Conservation (phyloP, 2,329 filamentous ascomycete genomes). For the Penicillium aurantiogriseum region DNA sequence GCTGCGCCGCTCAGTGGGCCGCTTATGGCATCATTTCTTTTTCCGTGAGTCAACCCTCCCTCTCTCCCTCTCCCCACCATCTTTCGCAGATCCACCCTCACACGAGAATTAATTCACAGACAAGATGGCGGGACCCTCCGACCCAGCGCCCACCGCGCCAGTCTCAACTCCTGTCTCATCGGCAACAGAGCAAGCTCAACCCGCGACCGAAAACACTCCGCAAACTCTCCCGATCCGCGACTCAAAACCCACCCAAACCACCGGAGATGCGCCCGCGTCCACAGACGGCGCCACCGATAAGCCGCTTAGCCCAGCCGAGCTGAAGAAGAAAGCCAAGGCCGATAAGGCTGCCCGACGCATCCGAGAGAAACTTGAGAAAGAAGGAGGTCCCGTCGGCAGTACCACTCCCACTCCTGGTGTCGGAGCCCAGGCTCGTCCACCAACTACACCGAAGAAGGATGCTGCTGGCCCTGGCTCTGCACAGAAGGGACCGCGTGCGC, state of each 20-base stretch:
- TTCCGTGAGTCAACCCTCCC: slow-evolving; percentile 33
- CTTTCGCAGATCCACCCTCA: slow-evolving; percentile 24
- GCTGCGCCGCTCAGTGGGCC: slow-evolving; percentile 26
- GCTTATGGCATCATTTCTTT: slow-evolving; percentile 37
- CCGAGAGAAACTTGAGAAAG: slow-evolving; percentile 60
- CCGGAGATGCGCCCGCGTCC: slow-evolving; percentile 24
- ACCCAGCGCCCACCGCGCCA: slow-evolving; percentile 20
- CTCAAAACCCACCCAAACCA: slow-evolving; percentile 24
- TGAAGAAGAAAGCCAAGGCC: slow-evolving; percentile 86
- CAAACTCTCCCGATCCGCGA: slow-evolving; percentile 27
- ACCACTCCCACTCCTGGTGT: slow-evolving; percentile 37
- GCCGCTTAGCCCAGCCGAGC: slow-evolving; percentile 58
- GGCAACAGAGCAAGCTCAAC: slow-evolving; percentile 17
- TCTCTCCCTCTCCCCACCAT: slow-evolving; percentile 29
- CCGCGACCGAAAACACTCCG: slow-evolving; percentile 17
- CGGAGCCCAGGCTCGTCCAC: slow-evolving; percentile 25
- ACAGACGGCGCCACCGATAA: slow-evolving; percentile 28
- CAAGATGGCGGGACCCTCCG: slow-evolving; percentile 30
- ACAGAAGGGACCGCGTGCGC: slow-evolving; percentile 33
- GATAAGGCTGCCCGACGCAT: slow-evolving; percentile 87
- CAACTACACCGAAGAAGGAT: slow-evolving; percentile 33
- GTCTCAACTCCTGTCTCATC: slow-evolving; percentile 17
- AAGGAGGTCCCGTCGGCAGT: slow-evolving; percentile 44
- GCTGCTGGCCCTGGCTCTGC: slow-evolving; percentile 25
- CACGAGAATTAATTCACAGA: slow-evolving; percentile 19